phyloP scores from a whole-genome alignment of 805 yeast genomes.

The Saccharomycopsis amapae region DNA sequence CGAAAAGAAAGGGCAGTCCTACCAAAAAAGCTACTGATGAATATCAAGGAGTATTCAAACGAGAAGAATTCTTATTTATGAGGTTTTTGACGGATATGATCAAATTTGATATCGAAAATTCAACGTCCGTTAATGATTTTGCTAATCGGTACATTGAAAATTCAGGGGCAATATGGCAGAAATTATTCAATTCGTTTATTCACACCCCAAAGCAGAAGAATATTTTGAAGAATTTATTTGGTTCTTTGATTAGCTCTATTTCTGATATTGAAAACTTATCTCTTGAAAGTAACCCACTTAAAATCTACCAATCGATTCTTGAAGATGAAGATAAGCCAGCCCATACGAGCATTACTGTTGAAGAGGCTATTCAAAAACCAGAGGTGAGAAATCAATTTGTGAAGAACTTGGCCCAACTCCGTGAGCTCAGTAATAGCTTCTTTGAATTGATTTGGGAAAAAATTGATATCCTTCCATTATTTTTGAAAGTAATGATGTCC shows the following conservation, averaged over 20 bases:
- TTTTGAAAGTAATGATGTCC: conserved; percentile 26
- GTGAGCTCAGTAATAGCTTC: conserved; percentile 40
- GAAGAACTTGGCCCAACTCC: conserved; percentile 39
- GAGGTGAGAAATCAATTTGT: conserved; percentile 43
- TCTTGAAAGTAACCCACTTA: conserved; percentile 75
- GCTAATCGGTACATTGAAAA: conserved; percentile 23
- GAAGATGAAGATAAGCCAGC: conserved; percentile 18
- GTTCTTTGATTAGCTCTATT: conserved; percentile 33
- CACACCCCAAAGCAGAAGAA: conserved; percentile 32
- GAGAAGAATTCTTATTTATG: conserved; percentile 67
- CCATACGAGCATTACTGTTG: conserved; percentile 20
- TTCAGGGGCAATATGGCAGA: conserved; percentile 35
- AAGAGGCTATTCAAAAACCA: conserved; percentile 38
- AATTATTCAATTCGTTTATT: conserved; percentile 34
- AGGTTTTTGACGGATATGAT: conserved; percentile 47
- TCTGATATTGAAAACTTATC: conserved; percentile 36
- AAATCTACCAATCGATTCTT: conserved; percentile 39
- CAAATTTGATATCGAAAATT: conserved; percentile 33
- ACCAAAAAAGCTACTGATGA: conserved; percentile 1
- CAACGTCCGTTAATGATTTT: conserved; percentile 24
- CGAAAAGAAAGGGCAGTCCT: conserved; percentile 20
- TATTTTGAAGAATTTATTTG: conserved; percentile 30
- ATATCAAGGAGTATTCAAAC: conserved; percentile 21
- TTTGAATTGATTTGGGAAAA: conserved; percentile 26
- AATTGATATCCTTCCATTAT: conserved; percentile 26